Evolutionary conservation across 148 eudicot species (phyloP), one percentile per base, ranked within the genome.

Genomic region (Bassia scoparia): DNA sequence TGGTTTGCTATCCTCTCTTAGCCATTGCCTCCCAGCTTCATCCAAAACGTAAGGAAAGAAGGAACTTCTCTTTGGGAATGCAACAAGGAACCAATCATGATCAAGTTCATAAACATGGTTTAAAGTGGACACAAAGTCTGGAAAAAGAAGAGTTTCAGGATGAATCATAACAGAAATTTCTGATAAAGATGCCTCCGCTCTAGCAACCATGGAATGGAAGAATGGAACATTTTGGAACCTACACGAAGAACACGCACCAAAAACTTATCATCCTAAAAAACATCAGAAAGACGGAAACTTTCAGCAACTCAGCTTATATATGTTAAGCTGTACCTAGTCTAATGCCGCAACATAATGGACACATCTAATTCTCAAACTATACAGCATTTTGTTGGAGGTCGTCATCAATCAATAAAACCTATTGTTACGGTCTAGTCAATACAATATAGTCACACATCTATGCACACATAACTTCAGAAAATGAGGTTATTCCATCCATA

Each of bases 181-280:
- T 10, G 97, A 95, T 34, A 75, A 59, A 14, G 89, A 89, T 74
- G 86, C 87, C 80, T 81, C 87, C 38, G 92, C 77, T 87, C 96
- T 89, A 74, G 96, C 92, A 80, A 95, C 87, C 93, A 95, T 89
- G 72, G 98, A 91, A 81, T 95, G 98, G 76, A 95, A 91, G 78
- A 89, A 95, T 20, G 96, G 92, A 66, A 83, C 84, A 71, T 86
- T 83, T 23, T 84, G 69, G 67, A 95, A 95, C 83, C 98, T 95
- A 84, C 15, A 69, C 30, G 54, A 16, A 58, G 74, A 65, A 37
- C 55, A 70, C 44, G 34, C 49, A 62, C 44, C 18, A 74, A 37
- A 35, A 73, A 69, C 26, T 50, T 67, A 56, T 72, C 73, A 72
- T 69, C 31, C 35, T 74, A 30, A 9, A 16, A 34, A 65, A 56